Base-by-base conservation (phyloP, 2,329 filamentous ascomycete genomes). In the Ceratocystis huliohia region DNA sequence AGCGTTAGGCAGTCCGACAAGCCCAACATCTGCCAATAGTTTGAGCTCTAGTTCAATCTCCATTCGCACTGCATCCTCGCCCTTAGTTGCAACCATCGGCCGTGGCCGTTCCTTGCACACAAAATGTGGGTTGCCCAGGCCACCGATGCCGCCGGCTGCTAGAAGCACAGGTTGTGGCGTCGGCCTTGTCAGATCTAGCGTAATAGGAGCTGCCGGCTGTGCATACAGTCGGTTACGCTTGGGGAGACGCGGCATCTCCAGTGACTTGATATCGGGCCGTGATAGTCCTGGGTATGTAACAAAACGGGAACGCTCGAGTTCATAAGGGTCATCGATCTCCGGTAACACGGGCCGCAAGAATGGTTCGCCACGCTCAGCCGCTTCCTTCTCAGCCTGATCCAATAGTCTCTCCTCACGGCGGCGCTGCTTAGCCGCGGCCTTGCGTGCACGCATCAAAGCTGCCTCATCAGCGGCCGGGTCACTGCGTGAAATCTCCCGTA, bases 1-100 rank as follows among this genome's bases (percentile, higher is more conserved):
- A 3, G 93, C 94, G 74, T 99, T 99, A 1, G 94, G 94, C 17
- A 97, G 83, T 0, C 94, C 94, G 17, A 99, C 94, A 1, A 99
- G 82, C 0, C 94, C 94, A 6, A 99, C 88, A 75, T 99, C 94
- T 4, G 94, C 94, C 50, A 99, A 85, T 8, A 99, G 83, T 79
- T 96, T 97, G 69, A 99, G 82, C 75, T 99, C 94, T 15, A 99
- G 82, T 73, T 96, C 87, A 45, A 99, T 78, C 61, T 87, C 85
- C 72, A 99, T 79, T 48, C 84, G 86, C 71, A 94, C 84, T 46
- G 90, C 89, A 13, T 83, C 80, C 70, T 96, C 90, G 53, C 94
- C 94, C 70, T 86, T 88, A 0, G 91, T 96, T 5, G 93, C 94
- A 74, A 92, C 96, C 72, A 93, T 87, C 0, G 94, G 94, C 53